phyloP scores from a whole-genome alignment of 169 alveolate species.

The Blepharisma undulans region DNA sequence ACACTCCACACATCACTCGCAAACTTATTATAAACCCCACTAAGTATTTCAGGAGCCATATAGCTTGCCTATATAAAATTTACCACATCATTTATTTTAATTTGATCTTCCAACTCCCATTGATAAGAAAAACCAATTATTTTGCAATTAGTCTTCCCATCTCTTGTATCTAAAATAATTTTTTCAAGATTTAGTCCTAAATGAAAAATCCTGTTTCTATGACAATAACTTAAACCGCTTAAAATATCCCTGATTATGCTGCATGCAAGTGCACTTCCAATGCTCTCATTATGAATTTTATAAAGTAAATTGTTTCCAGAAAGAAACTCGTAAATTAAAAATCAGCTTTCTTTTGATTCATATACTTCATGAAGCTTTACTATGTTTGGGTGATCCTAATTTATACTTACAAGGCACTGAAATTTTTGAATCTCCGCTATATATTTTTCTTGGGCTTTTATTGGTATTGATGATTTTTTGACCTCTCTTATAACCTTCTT shows the following conservation, averaged over 20 bases:
- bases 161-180: not conserved
- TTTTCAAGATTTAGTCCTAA: not conserved
- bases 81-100: not conserved
- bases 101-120: not conserved
- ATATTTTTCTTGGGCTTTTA: not conserved
- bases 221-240: not conserved
- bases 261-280: not conserved
- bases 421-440: not conserved
- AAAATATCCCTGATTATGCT: not conserved
- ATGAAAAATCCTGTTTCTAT: not conserved
- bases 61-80: not conserved
- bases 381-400: not conserved
- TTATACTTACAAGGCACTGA: not conserved
- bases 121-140: not conserved
- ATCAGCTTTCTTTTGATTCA: not conserved
- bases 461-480: not conserved
- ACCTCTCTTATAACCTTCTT: not conserved
- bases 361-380: not conserved
- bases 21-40: not conserved
- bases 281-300: not conserved
- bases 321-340: not conserved
- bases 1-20: not conserved
- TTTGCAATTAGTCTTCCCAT: not conserved
- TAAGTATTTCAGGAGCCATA: constrained; percentile 12
- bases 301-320: not conserved